These are phyloP conservation scores for Phytopythium boreale DNA, from an alignment of 352 stramenopile species.

Conservation along the genomic window DNA sequence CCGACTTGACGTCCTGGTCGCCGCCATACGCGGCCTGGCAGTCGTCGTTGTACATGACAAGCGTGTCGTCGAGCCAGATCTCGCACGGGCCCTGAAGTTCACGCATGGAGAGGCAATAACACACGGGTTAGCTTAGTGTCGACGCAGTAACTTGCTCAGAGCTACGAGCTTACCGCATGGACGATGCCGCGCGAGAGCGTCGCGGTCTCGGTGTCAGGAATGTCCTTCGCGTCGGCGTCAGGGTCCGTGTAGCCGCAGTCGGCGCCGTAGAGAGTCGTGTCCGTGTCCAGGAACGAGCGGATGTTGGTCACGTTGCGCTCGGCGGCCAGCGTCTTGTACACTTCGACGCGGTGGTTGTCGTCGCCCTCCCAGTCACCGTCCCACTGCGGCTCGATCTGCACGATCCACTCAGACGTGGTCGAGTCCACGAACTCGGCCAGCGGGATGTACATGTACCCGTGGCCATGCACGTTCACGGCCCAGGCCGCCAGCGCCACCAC, in stretches of 20 bases:
- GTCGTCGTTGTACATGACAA: conserved; percentile 30
- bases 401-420: conserved; percentile 25
- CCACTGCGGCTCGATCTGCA: conserved; percentile 28
- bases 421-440: conserved; percentile 22
- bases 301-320: conserved; percentile 28
- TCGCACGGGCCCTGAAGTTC: conserved; percentile 19
- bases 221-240: conserved; percentile 22
- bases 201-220: conserved; percentile 19
- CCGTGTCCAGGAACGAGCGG: conserved; percentile 24
- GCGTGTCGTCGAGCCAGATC: conserved; percentile 31
- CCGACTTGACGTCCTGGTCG: conserved; percentile 15
- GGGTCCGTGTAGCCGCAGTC: conserved; percentile 29
- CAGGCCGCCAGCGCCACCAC: conserved; percentile 5
- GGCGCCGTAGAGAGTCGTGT: conserved; percentile 22
- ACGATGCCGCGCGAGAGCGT: conserved; percentile 34
- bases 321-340: conserved; percentile 24
- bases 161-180: conserved; percentile 7
- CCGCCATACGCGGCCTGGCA: conserved; percentile 30
- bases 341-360: conserved; percentile 15
- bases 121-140: neutral
- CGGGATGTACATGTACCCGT: conserved; percentile 37
- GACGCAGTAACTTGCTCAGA: neutral
- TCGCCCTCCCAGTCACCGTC: conserved; percentile 23
- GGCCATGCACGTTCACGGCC: conserved; percentile 14
- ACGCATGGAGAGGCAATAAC: neutral